phyloP scores from a whole-genome alignment of 1,284 basidiomycete genomes.

The Fomitopsis schrenkii region DNA sequence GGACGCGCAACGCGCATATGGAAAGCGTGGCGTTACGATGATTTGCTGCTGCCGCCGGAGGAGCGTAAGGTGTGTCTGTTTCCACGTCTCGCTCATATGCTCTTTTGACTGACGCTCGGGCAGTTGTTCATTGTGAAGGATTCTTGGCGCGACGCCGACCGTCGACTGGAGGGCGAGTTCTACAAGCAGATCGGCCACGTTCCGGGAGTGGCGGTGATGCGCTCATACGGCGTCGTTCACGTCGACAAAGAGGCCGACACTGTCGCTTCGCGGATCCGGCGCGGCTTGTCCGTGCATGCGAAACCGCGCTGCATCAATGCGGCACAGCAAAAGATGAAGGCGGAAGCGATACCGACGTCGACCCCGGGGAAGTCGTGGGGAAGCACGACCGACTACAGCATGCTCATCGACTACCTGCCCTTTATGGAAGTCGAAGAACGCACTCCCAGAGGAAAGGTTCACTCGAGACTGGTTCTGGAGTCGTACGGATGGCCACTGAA shows the following conservation, averaged over 20 bases:
- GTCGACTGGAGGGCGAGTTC: slow-evolving; percentile 6
- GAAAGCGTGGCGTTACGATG: slow-evolving; percentile 9
- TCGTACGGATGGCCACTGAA: background rate
- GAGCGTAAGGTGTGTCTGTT: background rate
- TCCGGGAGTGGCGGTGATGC: slow-evolving; percentile 3
- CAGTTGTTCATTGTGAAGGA: slow-evolving; percentile 9
- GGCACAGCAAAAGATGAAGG: background rate
- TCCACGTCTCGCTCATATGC: background rate
- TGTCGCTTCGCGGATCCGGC: background rate
- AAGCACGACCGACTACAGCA: background rate
- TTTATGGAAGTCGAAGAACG: background rate
- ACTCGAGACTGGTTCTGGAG: background rate
- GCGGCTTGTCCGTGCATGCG: background rate
- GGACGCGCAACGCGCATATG: slow-evolving; percentile 8
- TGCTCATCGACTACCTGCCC: background rate
- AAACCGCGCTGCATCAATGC: background rate
- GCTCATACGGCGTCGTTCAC: background rate
- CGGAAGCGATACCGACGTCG: background rate
- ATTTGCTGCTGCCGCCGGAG: slow-evolving; percentile 1
- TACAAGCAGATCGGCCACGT: slow-evolving; percentile 1
- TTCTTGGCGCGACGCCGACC: slow-evolving; percentile 9
- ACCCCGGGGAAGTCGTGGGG: background rate
- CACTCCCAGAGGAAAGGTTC: background rate
- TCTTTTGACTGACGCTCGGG: background rate
- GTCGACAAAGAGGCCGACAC: background rate